Evolutionary conservation across 2,329 filamentous ascomycete species (phyloP).

Genomic region (Plenodomus lindquistii): DNA sequence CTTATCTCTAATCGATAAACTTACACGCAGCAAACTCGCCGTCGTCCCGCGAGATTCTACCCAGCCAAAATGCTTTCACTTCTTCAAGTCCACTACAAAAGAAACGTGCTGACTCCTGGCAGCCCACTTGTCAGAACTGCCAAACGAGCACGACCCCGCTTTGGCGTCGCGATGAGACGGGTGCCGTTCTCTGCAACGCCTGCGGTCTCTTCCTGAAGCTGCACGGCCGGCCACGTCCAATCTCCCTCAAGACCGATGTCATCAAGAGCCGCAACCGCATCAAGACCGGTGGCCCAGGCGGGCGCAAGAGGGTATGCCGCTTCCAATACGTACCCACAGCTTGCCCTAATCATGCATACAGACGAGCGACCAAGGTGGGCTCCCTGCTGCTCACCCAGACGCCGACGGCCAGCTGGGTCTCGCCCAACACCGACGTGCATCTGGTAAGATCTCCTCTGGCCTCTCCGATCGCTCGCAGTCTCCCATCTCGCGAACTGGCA

Average conservation of each 20-base stretch:
- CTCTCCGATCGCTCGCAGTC: constrained; percentile 76
- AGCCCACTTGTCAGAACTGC: constrained; percentile 98
- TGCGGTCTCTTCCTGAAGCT: constrained; percentile 97
- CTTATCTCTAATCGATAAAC: too few relatives aligned
- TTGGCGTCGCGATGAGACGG: constrained; percentile 96
- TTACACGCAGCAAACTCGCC: too few relatives aligned
- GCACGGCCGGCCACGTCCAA: constrained; percentile 88
- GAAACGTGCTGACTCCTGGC: constrained; percentile 35
- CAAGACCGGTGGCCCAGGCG: constrained; percentile 79
- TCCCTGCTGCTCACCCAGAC: constrained; percentile 59
- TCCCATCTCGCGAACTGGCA: constrained; percentile 77
- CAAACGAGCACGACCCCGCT: constrained; percentile 92
- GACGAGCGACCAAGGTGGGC: constrained; percentile 56
- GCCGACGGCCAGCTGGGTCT: constrained; percentile 59
- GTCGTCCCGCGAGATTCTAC: too few relatives aligned
- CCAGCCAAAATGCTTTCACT: too few relatives aligned
- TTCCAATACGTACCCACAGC: neutral
- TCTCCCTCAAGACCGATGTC: constrained; percentile 97
- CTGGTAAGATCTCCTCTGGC: constrained; percentile 73
- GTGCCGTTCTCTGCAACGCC: constrained; percentile 95
- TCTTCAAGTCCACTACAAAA: too few relatives aligned
- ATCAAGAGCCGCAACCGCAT: constrained; percentile 99
- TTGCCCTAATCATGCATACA: constrained; percentile 6
- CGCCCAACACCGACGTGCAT: constrained; percentile 65
- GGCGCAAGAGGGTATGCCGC: constrained; percentile 76